These are phyloP conservation scores for Eimeria brunetti DNA, from an alignment of 169 alveolate genomes.

Conservation along the genomic window DNA sequence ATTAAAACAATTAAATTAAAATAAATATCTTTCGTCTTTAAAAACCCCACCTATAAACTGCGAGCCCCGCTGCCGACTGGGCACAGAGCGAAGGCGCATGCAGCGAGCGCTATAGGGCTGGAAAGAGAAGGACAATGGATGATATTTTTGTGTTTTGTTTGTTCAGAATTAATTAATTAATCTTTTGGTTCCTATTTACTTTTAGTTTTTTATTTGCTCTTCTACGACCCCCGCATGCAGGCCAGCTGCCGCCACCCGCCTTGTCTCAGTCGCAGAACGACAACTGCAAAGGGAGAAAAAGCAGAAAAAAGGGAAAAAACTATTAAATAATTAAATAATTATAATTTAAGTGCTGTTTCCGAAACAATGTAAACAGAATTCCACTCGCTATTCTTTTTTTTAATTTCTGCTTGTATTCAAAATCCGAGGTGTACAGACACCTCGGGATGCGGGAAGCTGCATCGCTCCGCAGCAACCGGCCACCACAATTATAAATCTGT, in stretches of 20 bases:
- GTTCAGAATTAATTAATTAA: neutral
- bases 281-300: too few species aligned
- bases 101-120: neutral
- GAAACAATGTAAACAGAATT: neutral
- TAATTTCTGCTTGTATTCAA: neutral
- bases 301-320: too few species aligned
- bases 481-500: neutral
- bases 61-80: neutral
- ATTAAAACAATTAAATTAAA: too few species aligned
- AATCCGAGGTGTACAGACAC: constrained; percentile 5
- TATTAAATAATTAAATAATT: too few species aligned
- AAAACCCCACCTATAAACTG: too few species aligned
- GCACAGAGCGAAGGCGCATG: neutral
- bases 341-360: neutral
- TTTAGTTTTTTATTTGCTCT: neutral
- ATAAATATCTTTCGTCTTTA: too few species aligned
- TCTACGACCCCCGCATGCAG: neutral
- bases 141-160: neutral
- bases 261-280: too few species aligned
- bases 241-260: too few species aligned
- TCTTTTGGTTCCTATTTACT: neutral
- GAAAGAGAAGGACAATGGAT: neutral
- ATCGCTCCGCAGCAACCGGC: neutral
- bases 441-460: neutral
- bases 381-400: neutral